phyloP scores from a whole-genome alignment of 371 early-diverging fungal species.

The Mortierella sp. region DNA sequence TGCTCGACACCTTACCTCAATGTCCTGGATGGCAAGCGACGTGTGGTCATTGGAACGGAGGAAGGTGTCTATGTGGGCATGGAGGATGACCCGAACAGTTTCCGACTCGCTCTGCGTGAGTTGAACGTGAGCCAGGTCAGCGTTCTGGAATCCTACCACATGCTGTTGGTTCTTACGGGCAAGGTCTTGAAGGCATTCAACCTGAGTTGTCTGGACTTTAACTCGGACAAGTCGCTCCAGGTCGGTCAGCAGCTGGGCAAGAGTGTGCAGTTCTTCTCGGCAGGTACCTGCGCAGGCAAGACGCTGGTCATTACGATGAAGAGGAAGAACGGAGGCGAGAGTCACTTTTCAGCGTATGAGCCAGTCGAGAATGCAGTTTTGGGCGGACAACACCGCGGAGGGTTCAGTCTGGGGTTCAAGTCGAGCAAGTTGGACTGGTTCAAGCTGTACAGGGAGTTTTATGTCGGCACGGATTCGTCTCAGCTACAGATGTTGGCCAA shows the following conservation, averaged over 20 bases:
- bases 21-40: slow-evolving; percentile 67
- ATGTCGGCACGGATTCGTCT: slow-evolving; percentile 87
- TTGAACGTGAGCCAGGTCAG: slow-evolving; percentile 88
- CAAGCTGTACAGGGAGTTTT: slow-evolving; percentile 67
- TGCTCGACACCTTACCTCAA: slow-evolving; percentile 80
- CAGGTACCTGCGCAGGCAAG: slow-evolving; percentile 66
- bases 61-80: slow-evolving; percentile 81
- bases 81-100: slow-evolving; percentile 49
- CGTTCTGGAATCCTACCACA: slow-evolving; percentile 78
- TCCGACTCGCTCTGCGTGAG: slow-evolving; percentile 72
- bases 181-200: slow-evolving; percentile 79
- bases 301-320: slow-evolving; percentile 57
- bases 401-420: slow-evolving; percentile 49
- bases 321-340: slow-evolving; percentile 49
- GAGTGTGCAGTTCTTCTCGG: slow-evolving; percentile 86
- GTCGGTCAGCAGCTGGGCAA: slow-evolving; percentile 81
- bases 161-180: slow-evolving; percentile 80
- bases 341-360: slow-evolving; percentile 52
- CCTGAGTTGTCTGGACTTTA: slow-evolving; percentile 71
- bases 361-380: slow-evolving; percentile 53
- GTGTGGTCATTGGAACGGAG: slow-evolving; percentile 89
- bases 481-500: slow-evolving; percentile 87
- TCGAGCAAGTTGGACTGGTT: slow-evolving; percentile 54
- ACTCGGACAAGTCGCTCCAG: slow-evolving; percentile 61
- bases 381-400: slow-evolving; percentile 33